Percentiles rank a stretch among this genome's conserved stretches.
Evolutionary conservation across 495 filamentous ascomycete genomes (phyloP).

Genomic region (Podospora pseudoanserina): DNA sequence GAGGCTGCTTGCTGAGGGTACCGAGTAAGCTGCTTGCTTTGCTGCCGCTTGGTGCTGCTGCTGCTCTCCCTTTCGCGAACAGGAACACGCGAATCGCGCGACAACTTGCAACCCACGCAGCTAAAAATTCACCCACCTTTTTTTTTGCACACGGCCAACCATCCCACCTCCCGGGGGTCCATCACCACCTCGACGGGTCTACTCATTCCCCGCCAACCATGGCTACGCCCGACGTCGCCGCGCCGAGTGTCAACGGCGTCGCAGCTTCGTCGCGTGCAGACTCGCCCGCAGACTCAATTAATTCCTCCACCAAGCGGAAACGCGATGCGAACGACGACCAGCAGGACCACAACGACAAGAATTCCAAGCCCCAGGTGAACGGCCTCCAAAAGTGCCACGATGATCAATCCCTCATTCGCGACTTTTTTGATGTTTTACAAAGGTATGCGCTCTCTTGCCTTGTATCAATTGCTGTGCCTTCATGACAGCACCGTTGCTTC

Average conservation of each 20-base stretch:
- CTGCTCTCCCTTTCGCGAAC: constrained; percentile 31
- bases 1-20: neutral
- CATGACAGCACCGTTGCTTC: constrained; percentile 3
- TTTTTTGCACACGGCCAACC: constrained; percentile 22
- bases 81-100: constrained; percentile 39
- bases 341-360: constrained; percentile 25
- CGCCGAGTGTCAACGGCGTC: constrained; percentile 41
- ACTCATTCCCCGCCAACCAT: constrained; percentile 29
- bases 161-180: constrained; percentile 14
- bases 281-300: constrained; percentile 39
- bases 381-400: constrained; percentile 22
- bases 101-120: constrained; percentile 29
- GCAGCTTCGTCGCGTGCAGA: constrained; percentile 36
- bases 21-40: neutral
- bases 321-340: constrained; percentile 45
- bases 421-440: constrained; percentile 43
- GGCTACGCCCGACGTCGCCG: constrained; percentile 42
- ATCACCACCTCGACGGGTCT: constrained; percentile 15
- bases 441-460: constrained; percentile 36
- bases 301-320: constrained; percentile 52
- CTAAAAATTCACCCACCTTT: constrained; percentile 18
- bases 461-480: constrained; percentile 8
- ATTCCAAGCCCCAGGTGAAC: constrained; percentile 30
- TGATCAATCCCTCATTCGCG: constrained; percentile 32
- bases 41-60: constrained; percentile 11